These are phyloP conservation scores for Aspergillus aculeatus DNA, from an alignment of 2,329 filamentous ascomycete species.

Conservation along the genomic window DNA sequence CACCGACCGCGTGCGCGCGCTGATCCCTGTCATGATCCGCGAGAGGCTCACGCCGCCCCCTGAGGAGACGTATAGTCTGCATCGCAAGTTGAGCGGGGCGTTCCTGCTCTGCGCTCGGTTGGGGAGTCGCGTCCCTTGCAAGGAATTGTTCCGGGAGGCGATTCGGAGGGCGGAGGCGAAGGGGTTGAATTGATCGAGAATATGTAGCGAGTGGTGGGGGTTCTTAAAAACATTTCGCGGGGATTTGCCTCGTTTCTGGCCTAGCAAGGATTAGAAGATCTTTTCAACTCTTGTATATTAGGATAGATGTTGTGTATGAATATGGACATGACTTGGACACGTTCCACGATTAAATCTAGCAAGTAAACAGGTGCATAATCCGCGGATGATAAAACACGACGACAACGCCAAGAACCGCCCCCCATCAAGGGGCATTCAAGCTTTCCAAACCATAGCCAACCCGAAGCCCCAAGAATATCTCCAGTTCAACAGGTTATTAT, in stretches of 20 bases:
- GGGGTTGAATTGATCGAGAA: constrained; percentile 6
- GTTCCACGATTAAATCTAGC: background rate
- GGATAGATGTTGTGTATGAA: background rate
- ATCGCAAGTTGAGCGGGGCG: constrained; percentile 91
- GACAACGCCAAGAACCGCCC: background rate
- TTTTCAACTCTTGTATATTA: constrained; percentile 6
- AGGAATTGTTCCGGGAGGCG: constrained; percentile 65
- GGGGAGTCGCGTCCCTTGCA: constrained; percentile 77
- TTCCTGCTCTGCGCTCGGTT: constrained; percentile 87
- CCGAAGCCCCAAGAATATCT: too few species aligned
- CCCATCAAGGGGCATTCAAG: too few species aligned
- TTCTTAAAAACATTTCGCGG: background rate
- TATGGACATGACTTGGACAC: background rate
- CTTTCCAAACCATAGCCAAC: too few species aligned
- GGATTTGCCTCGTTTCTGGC: background rate
- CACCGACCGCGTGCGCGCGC: constrained; percentile 80
- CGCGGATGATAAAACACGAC: background rate
- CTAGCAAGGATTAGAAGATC: background rate
- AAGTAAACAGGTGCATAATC: background rate
- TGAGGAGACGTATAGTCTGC: constrained; percentile 94
- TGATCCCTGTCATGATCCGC: constrained; percentile 90
- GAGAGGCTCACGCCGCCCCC: constrained; percentile 88
- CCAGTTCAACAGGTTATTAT: too few species aligned
- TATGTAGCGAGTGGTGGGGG: background rate
- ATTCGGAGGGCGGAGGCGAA: constrained; percentile 28